Conservation (phyloP, 495 filamentous ascomycete species). For the Sphaerosporella brunnea region DNA sequence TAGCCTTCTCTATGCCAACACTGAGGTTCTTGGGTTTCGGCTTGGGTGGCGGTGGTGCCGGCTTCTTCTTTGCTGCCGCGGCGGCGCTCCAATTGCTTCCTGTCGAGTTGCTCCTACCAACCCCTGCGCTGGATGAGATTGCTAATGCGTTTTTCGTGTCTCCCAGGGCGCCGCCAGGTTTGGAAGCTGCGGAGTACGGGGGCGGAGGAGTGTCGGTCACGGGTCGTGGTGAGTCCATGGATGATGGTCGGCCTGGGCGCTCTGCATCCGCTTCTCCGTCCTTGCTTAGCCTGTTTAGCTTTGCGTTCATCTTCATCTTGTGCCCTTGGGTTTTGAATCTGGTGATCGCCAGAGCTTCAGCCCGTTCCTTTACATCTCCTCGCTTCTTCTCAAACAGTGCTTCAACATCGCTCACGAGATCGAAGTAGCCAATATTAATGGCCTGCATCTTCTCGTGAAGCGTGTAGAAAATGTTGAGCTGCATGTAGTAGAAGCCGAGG, state of each 20-base stretch:
- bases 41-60: conserved; percentile 77
- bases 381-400: conserved; percentile 77
- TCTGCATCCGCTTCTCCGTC: conserved; percentile 17
- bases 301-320: conserved; percentile 25
- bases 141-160: conserved; percentile 10
- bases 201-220: conserved; percentile 45
- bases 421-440: conserved; percentile 93
- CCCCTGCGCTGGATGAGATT: conserved; percentile 22
- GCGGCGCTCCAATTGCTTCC: conserved; percentile 33
- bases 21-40: conserved; percentile 67
- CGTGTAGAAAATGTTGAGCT: conserved; percentile 98
- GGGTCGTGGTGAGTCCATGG: conserved; percentile 19
- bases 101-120: conserved; percentile 37
- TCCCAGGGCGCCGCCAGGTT: neutral
- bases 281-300: conserved; percentile 14
- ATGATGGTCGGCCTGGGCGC: conserved; percentile 20
- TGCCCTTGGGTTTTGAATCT: conserved; percentile 73
- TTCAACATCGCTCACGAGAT: conserved; percentile 74
- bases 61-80: conserved; percentile 58
- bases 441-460: conserved; percentile 94
- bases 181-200: conserved; percentile 37
- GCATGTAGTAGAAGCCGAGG: conserved; percentile 99
- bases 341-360: conserved; percentile 64
- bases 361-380: conserved; percentile 63
- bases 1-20: conserved; percentile 57